A percentile compares a stretch with the other conserved stretches of the same genome.
phyloP scores from a whole-genome alignment of 225 moss, liverwort and hornwort species.

The Physcomitrium patens region DNA sequence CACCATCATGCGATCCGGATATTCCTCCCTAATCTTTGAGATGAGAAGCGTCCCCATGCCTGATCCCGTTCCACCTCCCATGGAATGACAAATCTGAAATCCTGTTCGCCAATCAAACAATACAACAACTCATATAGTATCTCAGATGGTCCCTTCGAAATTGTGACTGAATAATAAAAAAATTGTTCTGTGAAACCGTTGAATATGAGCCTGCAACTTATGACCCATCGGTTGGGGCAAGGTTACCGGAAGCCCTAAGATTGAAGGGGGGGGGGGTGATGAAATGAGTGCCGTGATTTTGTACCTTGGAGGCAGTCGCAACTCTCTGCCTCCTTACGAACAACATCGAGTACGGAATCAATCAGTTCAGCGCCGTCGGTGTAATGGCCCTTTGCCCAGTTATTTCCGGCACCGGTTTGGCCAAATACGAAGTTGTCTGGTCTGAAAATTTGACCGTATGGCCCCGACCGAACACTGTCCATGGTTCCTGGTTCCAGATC shows the following conservation, averaged over 20 bases:
- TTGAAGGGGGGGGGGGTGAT: too few relatives aligned
- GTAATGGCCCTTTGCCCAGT: constrained; percentile 62
- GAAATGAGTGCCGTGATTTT: background rate
- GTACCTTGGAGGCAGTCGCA: constrained; percentile 65
- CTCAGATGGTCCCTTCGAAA: background rate
- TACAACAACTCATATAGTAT: background rate
- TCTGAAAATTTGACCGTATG: constrained; percentile 59
- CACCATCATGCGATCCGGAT: constrained; percentile 65
- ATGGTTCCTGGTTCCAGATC: constrained; percentile 67
- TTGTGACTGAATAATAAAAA: too few relatives aligned
- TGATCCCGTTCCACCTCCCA: constrained; percentile 62
- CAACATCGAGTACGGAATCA: constrained; percentile 57
- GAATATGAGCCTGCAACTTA: background rate
- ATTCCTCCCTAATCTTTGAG: constrained; percentile 44
- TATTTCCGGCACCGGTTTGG: constrained; percentile 59
- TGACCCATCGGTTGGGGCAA: too few relatives aligned
- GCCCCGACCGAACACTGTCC: constrained; percentile 65
- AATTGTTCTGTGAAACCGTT: background rate
- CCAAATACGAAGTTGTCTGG: constrained; percentile 58
- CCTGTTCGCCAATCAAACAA: constrained; percentile 24
- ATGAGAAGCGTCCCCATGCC: constrained; percentile 54
- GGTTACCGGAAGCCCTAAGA: too few relatives aligned
- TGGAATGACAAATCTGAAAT: constrained; percentile 57
- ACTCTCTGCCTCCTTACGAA: constrained; percentile 64
- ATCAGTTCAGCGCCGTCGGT: constrained; percentile 68